A percentile compares a stretch with the other conserved stretches of the same genome.
Conservation (phyloP, 2,329 filamentous ascomycete species). For the Cercospora citrullina region DNA sequence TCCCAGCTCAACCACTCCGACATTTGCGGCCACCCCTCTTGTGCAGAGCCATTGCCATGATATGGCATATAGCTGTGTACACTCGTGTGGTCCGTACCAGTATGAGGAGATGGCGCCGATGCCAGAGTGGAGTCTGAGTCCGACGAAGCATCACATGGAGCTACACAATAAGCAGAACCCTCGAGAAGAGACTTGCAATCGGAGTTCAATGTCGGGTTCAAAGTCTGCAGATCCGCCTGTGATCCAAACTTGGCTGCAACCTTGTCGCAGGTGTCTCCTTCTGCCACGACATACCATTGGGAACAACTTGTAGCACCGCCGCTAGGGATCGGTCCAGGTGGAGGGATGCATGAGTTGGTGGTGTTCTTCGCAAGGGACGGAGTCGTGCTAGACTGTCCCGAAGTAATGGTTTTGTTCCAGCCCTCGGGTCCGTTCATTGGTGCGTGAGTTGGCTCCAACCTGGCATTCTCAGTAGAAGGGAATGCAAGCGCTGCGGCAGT, state of each 20-base stretch:
- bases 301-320: not conserved
- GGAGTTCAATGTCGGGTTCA: not conserved
- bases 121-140: not conserved
- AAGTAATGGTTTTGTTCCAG: not conserved
- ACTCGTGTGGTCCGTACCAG: not conserved
- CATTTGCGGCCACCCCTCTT: constrained; percentile 42
- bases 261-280: not conserved
- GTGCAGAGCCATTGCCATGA: constrained; percentile 39
- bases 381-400: not conserved
- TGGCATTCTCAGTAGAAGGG: not conserved
- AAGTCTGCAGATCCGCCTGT: not conserved
- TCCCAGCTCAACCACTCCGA: constrained; percentile 41
- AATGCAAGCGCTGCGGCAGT: not conserved
- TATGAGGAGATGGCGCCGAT: not conserved
- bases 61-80: constrained; percentile 23
- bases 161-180: not conserved
- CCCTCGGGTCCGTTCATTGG: not conserved
- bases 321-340: not conserved
- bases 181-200: not conserved
- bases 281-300: not conserved
- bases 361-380: not conserved
- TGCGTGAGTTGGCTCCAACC: not conserved
- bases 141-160: not conserved
- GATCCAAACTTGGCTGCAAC: not conserved
- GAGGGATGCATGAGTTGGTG: not conserved